Percentiles rank a stretch among this genome's conserved stretches.
phyloP scores from a whole-genome alignment of 2,329 filamentous ascomycete species.

The Thermochaetoides dissita region DNA sequence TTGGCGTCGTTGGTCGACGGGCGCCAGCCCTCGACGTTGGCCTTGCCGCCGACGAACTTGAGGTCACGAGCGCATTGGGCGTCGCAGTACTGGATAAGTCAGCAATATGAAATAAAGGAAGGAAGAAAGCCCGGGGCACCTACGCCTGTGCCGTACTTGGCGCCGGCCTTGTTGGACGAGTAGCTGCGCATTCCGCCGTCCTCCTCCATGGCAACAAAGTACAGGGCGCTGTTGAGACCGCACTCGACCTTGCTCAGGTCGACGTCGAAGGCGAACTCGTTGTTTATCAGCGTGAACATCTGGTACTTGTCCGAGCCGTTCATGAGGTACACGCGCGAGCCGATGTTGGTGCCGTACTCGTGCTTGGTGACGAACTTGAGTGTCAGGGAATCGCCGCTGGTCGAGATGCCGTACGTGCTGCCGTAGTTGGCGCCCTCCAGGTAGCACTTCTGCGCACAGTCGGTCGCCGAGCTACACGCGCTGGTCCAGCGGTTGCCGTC shows the following conservation, averaged over 20 bases:
- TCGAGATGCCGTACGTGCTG: constrained; percentile 32
- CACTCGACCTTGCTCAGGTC: constrained; percentile 49
- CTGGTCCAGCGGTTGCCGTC: constrained; percentile 27
- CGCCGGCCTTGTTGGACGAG: constrained; percentile 29
- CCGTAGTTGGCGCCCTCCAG: constrained; percentile 33
- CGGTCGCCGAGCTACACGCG: constrained; percentile 25
- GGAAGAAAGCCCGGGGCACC: background rate
- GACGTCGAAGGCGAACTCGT: constrained; percentile 54
- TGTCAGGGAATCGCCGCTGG: constrained; percentile 31
- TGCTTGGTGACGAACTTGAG: constrained; percentile 38
- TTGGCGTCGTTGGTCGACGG: constrained; percentile 34
- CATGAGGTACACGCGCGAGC: constrained; percentile 45
- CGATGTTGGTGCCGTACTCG: constrained; percentile 26
- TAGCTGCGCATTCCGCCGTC: constrained; percentile 35
- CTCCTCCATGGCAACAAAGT: constrained; percentile 41
- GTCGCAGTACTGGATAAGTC: constrained; percentile 28
- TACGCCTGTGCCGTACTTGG: constrained; percentile 39
- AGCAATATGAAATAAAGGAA: background rate
- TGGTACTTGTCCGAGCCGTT: constrained; percentile 40
- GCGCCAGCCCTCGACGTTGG: constrained; percentile 29
- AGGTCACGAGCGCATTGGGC: constrained; percentile 32
- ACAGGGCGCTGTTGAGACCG: constrained; percentile 52
- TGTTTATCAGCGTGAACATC: constrained; percentile 44
- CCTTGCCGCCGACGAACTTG: constrained; percentile 37
- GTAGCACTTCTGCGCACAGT: constrained; percentile 30